Percentiles rank a stretch among this genome's conserved stretches.
Conservation (phyloP, 345 rosid species). For the Arabis alpina region DNA sequence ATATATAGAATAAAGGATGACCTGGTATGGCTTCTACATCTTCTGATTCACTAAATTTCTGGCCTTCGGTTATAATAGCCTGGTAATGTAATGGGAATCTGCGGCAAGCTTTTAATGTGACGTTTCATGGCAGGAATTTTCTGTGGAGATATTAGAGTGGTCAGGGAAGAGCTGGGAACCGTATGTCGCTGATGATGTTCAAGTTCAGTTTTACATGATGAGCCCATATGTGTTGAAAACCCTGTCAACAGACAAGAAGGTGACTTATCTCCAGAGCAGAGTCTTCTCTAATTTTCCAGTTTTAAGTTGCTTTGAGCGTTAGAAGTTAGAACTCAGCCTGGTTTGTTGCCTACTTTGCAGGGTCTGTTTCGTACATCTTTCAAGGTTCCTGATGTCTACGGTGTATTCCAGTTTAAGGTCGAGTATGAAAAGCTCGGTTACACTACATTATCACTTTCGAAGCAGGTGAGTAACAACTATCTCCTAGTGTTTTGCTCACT, state of each 20-base stretch:
- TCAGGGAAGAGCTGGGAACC: conserved; percentile 78
- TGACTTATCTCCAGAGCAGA: conserved; percentile 27
- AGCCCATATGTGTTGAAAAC: conserved; percentile 74
- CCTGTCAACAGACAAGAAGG: conserved; percentile 60
- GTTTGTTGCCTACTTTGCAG: conserved; percentile 44
- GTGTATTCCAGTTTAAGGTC: conserved; percentile 78
- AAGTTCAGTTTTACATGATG: conserved; percentile 82
- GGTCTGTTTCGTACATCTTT: conserved; percentile 66
- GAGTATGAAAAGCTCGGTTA: conserved; percentile 74
- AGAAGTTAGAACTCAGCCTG: conserved; percentile 22
- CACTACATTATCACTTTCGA: conserved; percentile 67
- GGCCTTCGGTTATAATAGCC: neutral
- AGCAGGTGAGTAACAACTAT: conserved; percentile 53
- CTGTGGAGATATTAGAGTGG: conserved; percentile 69
- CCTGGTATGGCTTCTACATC: conserved; percentile 49
- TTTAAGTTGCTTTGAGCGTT: neutral
- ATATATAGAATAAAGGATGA: conserved; percentile 72
- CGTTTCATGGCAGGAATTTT: conserved; percentile 53
- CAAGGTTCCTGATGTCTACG: conserved; percentile 79
- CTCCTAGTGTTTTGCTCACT: conserved; percentile 2
- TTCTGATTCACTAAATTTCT: conserved; percentile 8
- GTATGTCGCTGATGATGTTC: conserved; percentile 66
- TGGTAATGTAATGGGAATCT: conserved; percentile 14
- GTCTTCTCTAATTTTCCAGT: neutral
- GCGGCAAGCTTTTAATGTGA: conserved; percentile 7